Evolutionary conservation across 1,284 basidiomycete genomes (phyloP), one percentile per base, ranked within the genome.

Genomic region (Cerrena zonata): DNA sequence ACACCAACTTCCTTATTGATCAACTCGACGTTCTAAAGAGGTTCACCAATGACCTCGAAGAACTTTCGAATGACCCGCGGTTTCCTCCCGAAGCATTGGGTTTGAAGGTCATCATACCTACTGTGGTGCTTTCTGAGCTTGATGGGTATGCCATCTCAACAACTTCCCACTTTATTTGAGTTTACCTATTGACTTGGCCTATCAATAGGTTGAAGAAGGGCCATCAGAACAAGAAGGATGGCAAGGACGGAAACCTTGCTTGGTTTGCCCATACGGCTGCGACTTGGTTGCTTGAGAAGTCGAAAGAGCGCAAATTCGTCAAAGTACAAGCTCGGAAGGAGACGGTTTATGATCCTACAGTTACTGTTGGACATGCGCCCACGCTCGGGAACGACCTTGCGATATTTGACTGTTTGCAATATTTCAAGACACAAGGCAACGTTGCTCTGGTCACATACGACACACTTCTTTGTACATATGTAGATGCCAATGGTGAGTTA

Each of bases 181-280:
- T n/a, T n/a, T n/a, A n/a, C n/a, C n/a, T n/a, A n/a, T n/a, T n/a
- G n/a, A n/a, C n/a, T n/a, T n/a, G n/a, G n/a, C n/a, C n/a, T n/a
- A n/a, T n/a, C 22, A 43, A 24, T 58, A 88, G 86, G 51, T 80
- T 86, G 58, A 87, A 88, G 62, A 82, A 79, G 50, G 71, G 77
- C 26, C 63, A 76, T 19, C 71, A 72, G 4, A 59, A 63, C 40
- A 86, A 77, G n/a, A n/a, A n/a, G n/a, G n/a, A n/a, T n/a, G n/a
- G n/a, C n/a, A n/a, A n/a, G n/a, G n/a, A n/a, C n/a, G n/a, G n/a
- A n/a, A n/a, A n/a, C n/a, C n/a, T n/a, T n/a, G n/a, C n/a, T 22
- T 86, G 83, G 80, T 78, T 81, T 53, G 81, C 87, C 21, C 77
- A 85, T 26, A 74, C 77, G 34, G 86, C 86, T 11, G 86, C 84